A percentile compares a stretch with the other conserved stretches of the same genome.
Evolutionary conservation across 2,329 filamentous ascomycete genomes (phyloP).

Genomic region (Xylaria sp.): DNA sequence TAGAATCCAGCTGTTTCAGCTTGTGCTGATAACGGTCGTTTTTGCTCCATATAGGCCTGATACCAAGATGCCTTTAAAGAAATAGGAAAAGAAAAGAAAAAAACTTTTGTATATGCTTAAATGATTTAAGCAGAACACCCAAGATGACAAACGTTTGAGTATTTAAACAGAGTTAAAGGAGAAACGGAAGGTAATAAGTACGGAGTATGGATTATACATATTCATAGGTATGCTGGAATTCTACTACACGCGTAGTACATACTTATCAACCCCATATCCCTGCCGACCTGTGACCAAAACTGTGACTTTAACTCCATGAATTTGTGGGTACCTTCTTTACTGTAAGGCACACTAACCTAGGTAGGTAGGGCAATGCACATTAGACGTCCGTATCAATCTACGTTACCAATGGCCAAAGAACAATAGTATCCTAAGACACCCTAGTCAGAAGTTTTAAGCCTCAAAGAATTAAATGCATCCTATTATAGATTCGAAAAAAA

Average conservation of each 20-base stretch:
- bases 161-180: not conserved
- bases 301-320: slow-evolving; percentile 19
- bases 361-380: not conserved
- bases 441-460: no score
- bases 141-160: not conserved
- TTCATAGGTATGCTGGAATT: no score
- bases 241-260: no score
- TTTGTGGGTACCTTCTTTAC: not conserved
- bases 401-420: no score
- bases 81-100: not conserved
- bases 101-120: not conserved
- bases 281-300: slow-evolving; percentile 24
- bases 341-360: no score
- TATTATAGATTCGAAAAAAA: no score
- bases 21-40: not conserved
- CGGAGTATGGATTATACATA: no score
- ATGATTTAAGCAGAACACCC: not conserved
- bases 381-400: no score
- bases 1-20: no score
- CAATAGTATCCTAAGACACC: no score
- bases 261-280: slow-evolving; percentile 21
- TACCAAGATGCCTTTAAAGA: not conserved
- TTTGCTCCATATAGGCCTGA: not conserved
- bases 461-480: no score
- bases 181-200: not conserved